phyloP scores from a whole-genome alignment of 148 eudicot genomes.

The Cornus suecica region DNA sequence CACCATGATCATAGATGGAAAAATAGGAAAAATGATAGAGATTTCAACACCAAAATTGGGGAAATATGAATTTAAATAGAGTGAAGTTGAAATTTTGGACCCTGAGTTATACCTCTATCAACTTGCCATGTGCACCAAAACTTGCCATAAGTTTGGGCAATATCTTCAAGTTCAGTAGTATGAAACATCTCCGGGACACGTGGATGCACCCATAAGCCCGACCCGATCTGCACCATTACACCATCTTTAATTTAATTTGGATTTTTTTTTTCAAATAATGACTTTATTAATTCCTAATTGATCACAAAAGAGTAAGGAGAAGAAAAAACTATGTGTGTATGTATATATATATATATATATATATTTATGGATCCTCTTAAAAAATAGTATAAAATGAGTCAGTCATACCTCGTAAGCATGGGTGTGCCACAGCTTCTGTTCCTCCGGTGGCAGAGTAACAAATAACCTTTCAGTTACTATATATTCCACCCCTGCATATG shows the following conservation, averaged over 20 bases:
- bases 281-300: background rate
- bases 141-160: background rate
- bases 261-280: background rate
- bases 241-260: background rate
- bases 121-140: background rate
- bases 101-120: background rate
- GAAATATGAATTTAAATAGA: no score
- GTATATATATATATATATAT: no score
- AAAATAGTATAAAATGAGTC: no score
- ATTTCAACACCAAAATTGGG: no score
- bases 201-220: background rate
- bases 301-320: no score
- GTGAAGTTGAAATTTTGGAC: no score
- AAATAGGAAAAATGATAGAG: no score
- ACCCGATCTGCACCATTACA: background rate
- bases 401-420: constrained; percentile 78
- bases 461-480: constrained; percentile 46
- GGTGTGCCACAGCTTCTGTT: constrained; percentile 79
- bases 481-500: constrained; percentile 54
- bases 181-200: background rate
- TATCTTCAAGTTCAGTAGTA: background rate
- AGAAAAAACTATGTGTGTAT: no score
- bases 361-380: no score
- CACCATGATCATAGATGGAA: no score
- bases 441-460: constrained; percentile 46